Percentiles rank a stretch among this genome's conserved stretches.
phyloP scores from a whole-genome alignment of 2,329 filamentous ascomycete species.

The Ophiocordyceps sinensis region DNA sequence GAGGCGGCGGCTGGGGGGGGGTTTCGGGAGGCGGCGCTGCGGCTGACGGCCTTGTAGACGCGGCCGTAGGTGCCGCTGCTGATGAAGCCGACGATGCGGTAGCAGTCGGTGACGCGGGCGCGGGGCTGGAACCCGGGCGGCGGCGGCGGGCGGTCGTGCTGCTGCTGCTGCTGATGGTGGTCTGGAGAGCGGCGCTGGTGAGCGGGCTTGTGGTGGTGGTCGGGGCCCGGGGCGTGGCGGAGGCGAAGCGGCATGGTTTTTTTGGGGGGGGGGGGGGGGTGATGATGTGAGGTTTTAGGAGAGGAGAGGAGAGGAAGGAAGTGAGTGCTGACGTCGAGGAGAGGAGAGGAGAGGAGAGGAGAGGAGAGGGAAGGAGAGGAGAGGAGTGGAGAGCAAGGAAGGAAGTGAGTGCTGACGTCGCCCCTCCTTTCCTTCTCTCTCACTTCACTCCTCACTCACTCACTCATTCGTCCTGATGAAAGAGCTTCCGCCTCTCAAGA shows the following conservation, averaged over 20 bases:
- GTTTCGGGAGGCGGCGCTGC: constrained; percentile 12
- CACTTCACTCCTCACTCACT: too few relatives aligned
- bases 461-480: too few relatives aligned
- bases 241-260: background rate
- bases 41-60: constrained; percentile 86
- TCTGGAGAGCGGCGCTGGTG: constrained; percentile 9
- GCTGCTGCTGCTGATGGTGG: constrained; percentile 31
- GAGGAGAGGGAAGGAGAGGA: too few relatives aligned
- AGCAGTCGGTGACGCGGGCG: constrained; percentile 79
- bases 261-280: background rate
- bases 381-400: too few relatives aligned
- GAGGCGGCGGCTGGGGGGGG: background rate
- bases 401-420: too few relatives aligned
- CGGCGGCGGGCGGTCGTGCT: constrained; percentile 28
- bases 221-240: background rate
- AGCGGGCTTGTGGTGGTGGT: constrained; percentile 8
- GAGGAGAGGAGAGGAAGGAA: too few relatives aligned
- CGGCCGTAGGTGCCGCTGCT: constrained; percentile 95
- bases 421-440: too few relatives aligned
- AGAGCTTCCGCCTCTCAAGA: too few relatives aligned
- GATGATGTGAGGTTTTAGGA: too few relatives aligned
- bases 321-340: too few relatives aligned
- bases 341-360: too few relatives aligned
- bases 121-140: constrained; percentile 51
- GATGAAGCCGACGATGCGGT: constrained; percentile 96